Evolutionary conservation across 306 rosid genomes (phyloP), one percentile per base, ranked within the genome.

Genomic region (Quercus alba): DNA sequence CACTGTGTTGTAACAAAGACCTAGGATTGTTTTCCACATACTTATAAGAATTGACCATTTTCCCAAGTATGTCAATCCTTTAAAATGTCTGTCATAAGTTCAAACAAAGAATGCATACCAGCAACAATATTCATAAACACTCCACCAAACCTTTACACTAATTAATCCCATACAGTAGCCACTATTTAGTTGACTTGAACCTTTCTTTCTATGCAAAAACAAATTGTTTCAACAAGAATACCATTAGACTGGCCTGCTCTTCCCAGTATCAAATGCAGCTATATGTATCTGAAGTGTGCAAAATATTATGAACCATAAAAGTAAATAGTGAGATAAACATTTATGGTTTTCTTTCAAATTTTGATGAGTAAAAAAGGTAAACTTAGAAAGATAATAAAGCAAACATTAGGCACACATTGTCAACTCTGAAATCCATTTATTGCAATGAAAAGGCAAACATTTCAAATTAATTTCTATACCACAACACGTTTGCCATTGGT

Each of bases 401-500:
- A 35, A 8, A 67, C 72, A 33, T 28, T 66, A 67, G 21, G 6
- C 14, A 67, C 21, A 67, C 26, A 19, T 7, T 31, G 9, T 35
- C 72, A 33, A 7, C 19, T 46, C 38, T 35, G 4, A 67, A 0
- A 33, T 33, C 44, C 72, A 33, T 67, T 67, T 31, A 15, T 14
- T 67, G 51, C 12, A 67, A 67, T 18, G 3, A 67, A 31, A 33
- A 67, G 0, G 19, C 21, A 62, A 78, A 67, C 17, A 74, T 31
- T 75, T 8, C 21, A 71, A 75, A 25, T 3, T 25, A 44, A 49
- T 70, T 52, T 30, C 64, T 70, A 25, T 87, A 94, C 98, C 91
- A 94, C 76, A 83, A 89, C 77, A 66, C 84, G 90, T 68, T 87
- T 94, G 77, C 84, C 81, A 81, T 46, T 77, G 57, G 81, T 64